These are phyloP conservation scores for Vittaforma corneae DNA, from an alignment of 371 early-diverging fungal genomes.

Conservation along the genomic window DNA sequence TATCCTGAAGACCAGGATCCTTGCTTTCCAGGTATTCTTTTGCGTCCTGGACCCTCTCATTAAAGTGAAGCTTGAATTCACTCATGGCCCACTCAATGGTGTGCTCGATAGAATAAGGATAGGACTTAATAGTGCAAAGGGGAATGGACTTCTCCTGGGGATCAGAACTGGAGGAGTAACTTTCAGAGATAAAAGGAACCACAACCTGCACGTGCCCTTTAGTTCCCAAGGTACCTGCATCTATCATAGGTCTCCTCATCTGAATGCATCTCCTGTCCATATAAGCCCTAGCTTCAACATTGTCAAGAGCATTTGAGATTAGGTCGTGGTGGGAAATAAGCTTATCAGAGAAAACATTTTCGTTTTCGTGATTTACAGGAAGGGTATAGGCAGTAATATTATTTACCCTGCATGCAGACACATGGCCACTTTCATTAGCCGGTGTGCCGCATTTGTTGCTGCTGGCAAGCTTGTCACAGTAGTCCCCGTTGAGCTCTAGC, in stretches of 20 bases:
- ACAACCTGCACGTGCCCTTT: slow-evolving; percentile 91
- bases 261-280: slow-evolving; percentile 92
- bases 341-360: slow-evolving; percentile 78
- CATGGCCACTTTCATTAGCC: neutral
- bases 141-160: slow-evolving; percentile 96
- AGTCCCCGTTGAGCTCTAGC: slow-evolving; percentile 75
- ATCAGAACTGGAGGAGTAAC: slow-evolving; percentile 91
- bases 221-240: slow-evolving; percentile 96
- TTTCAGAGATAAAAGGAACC: slow-evolving; percentile 70
- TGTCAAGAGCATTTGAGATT: slow-evolving; percentile 96
- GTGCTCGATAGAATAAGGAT: slow-evolving; percentile 96
- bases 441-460: too few species aligned
- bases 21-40: slow-evolving; percentile 1
- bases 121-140: slow-evolving; percentile 96
- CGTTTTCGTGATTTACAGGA: slow-evolving; percentile 87
- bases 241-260: slow-evolving; percentile 81
- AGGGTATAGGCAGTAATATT: slow-evolving; percentile 71
- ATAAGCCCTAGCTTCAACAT: slow-evolving; percentile 92
- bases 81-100: slow-evolving; percentile 96
- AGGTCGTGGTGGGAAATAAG: slow-evolving; percentile 78
- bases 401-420: slow-evolving; percentile 45
- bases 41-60: neutral
- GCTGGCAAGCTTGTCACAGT: neutral
- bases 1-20: neutral
- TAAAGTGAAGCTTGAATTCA: slow-evolving; percentile 82